phyloP scores from a whole-genome alignment of 192 early-diverging fungal genomes.

The Coemansia sp. region DNA sequence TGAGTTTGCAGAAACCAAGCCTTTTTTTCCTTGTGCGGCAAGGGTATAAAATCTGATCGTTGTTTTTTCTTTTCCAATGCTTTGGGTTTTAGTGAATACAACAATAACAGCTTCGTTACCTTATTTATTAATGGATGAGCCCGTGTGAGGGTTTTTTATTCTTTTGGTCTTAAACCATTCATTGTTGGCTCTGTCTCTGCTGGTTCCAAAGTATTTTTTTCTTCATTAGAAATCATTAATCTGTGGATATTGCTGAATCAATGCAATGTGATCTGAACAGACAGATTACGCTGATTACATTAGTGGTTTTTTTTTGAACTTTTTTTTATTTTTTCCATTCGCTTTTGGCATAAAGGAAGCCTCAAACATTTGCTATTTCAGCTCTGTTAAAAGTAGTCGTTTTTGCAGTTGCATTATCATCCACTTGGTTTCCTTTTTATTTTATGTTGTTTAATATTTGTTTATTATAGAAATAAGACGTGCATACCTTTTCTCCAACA shows the following conservation, averaged over 20 bases:
- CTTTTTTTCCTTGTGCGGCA: background rate
- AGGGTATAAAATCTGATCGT: background rate
- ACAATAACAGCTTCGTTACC: background rate
- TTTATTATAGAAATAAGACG: background rate
- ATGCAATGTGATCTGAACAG: too few relatives aligned
- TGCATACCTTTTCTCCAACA: background rate
- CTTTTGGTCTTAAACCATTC: too few relatives aligned
- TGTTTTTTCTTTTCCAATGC: background rate
- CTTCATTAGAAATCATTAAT: too few relatives aligned
- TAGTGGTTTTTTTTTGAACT: background rate
- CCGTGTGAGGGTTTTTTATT: too few relatives aligned
- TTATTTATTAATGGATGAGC: background rate
- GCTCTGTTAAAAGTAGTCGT: background rate
- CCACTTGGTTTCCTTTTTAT: background rate
- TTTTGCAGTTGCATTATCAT: background rate
- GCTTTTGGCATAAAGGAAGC: background rate
- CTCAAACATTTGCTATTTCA: background rate
- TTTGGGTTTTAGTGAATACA: background rate
- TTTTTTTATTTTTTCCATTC: background rate
- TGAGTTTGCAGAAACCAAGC: conserved; percentile 4
- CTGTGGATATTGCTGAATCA: too few relatives aligned
- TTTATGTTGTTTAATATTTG: background rate
- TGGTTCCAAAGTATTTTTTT: too few relatives aligned
- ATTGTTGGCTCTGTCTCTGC: too few relatives aligned
- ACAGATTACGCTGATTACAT: too few relatives aligned